Evolutionary conservation across 2,329 filamentous ascomycete species (phyloP), one percentile per base, ranked within the genome.

Genomic region (Calonectria pseudoturangicola): DNA sequence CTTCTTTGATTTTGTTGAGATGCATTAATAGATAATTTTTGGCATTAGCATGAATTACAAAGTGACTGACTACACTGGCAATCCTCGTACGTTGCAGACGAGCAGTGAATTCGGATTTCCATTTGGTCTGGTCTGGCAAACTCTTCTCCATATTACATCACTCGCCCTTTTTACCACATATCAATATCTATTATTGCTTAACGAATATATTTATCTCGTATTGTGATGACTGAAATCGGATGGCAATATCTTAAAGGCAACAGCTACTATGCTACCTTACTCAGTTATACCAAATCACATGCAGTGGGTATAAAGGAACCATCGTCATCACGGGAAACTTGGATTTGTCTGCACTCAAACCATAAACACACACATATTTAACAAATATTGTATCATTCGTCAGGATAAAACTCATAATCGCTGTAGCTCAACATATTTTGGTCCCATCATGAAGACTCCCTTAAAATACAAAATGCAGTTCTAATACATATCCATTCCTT

Each of bases 11-110:
- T 76, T 82, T 80, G 71, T 79, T 80, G 71, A 77, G 69, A 74
- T 75, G 76, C 72, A 81, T 69, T 78, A 81, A 74, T 83, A 83
- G 70, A 80, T 80, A 79, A 80, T 80, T 73, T 79, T 79, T 79
- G 70, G 75, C 60, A 30, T 48, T 66, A 18, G 27, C 8, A 58
- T 60, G 18, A 18, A n/a, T 60, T 43, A 63, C 8, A 28, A 4
- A 21, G 30, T 25, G 8, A 39, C 27, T 56, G 15, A 27, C 41
- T 5, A 27, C 13, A 47, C 1, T n/a, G 18, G 18, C 15, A 43
- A 43, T n/a, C 41, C 15, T 36, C 33, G 10, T 36, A 33, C 30
- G 30, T 33, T 33, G 30, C 10, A 6, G 33, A 13, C 33, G 10
- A 36, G 10, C 33, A 9, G 33, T 36, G 33, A 10, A 36, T 36